Conservation (phyloP, 1,139 yeast genomes). For the Scheffersomyces cryptocercus region DNA sequence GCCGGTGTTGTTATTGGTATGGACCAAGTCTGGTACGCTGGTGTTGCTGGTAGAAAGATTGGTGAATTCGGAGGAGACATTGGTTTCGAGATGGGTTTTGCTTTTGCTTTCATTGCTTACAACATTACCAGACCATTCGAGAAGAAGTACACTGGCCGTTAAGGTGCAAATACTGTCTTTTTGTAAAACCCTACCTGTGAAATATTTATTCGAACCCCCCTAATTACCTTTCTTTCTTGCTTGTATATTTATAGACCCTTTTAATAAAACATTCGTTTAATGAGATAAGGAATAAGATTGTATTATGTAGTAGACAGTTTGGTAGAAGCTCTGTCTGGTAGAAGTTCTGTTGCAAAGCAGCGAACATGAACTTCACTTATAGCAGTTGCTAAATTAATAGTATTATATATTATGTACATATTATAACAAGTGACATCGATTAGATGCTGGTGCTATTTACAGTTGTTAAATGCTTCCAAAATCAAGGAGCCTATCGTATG, state of each 20-base stretch:
- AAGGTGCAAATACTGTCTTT: slow-evolving; percentile 8
- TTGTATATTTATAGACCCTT: background rate
- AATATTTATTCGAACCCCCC: background rate
- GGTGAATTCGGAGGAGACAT: slow-evolving; percentile 81
- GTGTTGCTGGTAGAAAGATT: slow-evolving; percentile 62
- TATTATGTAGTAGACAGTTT: background rate
- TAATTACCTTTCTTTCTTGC: background rate
- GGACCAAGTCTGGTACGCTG: slow-evolving; percentile 81
- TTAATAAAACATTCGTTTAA: background rate
- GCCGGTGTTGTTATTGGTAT: slow-evolving; percentile 87
- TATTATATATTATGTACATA: background rate
- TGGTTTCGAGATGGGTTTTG: slow-evolving; percentile 78
- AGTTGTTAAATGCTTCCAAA: background rate
- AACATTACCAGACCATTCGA: slow-evolving; percentile 69
- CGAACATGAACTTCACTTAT: background rate
- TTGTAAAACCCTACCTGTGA: background rate
- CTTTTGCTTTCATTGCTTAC: slow-evolving; percentile 67
- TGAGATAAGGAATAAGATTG: background rate
- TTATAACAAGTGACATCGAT: background rate
- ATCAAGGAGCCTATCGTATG: slow-evolving; percentile 10
- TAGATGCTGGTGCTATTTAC: background rate
- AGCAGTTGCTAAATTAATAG: too few species aligned
- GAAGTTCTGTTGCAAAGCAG: background rate
- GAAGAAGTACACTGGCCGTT: slow-evolving; percentile 60
- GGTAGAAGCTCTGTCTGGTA: too few species aligned